Percentiles rank a stretch among this genome's conserved stretches.
These are phyloP conservation scores for Exophiala sideris DNA, from an alignment of 2,329 filamentous ascomycete genomes.

Conservation along the genomic window DNA sequence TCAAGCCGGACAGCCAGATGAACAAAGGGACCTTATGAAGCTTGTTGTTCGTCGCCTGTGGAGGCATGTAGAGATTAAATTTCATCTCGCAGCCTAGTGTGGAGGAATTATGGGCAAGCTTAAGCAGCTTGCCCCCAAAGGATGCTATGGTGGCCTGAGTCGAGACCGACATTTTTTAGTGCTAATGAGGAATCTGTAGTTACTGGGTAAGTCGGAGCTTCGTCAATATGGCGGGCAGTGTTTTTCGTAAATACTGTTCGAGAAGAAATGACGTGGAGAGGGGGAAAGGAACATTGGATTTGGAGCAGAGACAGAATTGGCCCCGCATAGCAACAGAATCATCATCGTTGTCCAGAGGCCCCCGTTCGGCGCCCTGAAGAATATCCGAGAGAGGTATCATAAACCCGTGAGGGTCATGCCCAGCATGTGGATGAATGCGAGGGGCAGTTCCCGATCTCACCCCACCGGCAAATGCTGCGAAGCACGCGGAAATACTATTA, in stretches of 20 bases:
- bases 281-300: background rate
- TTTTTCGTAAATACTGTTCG: background rate
- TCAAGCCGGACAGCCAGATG: slow-evolving; percentile 90
- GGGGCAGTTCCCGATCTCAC: background rate
- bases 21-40: slow-evolving; percentile 73
- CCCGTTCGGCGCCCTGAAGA: background rate
- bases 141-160: slow-evolving; percentile 84
- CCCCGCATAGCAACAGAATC: background rate
- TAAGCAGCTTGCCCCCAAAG: slow-evolving; percentile 92
- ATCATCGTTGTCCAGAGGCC: background rate
- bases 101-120: slow-evolving; percentile 80
- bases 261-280: background rate
- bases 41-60: slow-evolving; percentile 55
- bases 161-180: slow-evolving; percentile 71
- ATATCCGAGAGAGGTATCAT: background rate
- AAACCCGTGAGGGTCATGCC: background rate
- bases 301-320: background rate
- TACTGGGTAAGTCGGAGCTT: no score
- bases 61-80: slow-evolving; percentile 87
- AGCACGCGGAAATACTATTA: background rate
- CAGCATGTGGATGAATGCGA: background rate
- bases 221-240: background rate
- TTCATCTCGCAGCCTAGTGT: slow-evolving; percentile 84
- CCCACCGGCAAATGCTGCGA: background rate
- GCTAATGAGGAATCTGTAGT: background rate